Percentiles rank a stretch among this genome's conserved stretches.
Conservation (phyloP, 495 filamentous ascomycete genomes). For the Hypoxylon perforatum region DNA sequence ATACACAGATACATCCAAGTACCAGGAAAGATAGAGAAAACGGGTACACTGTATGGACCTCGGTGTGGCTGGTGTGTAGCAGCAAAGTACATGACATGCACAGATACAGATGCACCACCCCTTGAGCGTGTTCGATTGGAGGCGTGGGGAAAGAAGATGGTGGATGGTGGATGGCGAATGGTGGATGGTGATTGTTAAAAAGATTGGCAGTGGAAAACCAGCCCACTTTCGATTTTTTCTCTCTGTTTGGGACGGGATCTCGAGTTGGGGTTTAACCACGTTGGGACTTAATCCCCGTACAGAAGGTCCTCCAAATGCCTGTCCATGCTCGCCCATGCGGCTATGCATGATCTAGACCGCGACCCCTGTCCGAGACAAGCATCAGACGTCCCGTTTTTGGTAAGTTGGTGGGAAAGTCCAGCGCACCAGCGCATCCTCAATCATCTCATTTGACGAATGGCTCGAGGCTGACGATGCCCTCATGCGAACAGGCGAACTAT, state of each 20-base stretch:
- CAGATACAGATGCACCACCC: background rate
- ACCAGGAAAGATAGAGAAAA: no score
- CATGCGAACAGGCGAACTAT: no score
- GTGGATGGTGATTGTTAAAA: no score
- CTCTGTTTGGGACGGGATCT: conserved; percentile 30
- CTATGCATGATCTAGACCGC: conserved; percentile 40
- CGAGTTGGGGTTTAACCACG: conserved; percentile 36
- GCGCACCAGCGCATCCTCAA: no score
- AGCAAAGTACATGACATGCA: conserved; percentile 13
- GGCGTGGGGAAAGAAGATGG: conserved; percentile 27
- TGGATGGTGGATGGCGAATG: no score
- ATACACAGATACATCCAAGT: no score
- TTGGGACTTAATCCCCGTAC: conserved; percentile 38
- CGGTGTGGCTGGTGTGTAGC: no score
- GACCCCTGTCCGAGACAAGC: background rate
- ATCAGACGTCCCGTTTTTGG: background rate
- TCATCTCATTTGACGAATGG: background rate
- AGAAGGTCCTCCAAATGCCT: no score
- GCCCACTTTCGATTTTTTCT: no score
- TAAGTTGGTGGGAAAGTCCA: background rate
- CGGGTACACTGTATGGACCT: conserved; percentile 3
- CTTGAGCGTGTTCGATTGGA: conserved; percentile 12
- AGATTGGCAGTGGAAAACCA: no score
- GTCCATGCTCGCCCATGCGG: conserved; percentile 29
- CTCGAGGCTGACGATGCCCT: background rate